Evolutionary conservation across 371 early-diverging fungal species (phyloP).

Genomic region (Circinella minor): DNA sequence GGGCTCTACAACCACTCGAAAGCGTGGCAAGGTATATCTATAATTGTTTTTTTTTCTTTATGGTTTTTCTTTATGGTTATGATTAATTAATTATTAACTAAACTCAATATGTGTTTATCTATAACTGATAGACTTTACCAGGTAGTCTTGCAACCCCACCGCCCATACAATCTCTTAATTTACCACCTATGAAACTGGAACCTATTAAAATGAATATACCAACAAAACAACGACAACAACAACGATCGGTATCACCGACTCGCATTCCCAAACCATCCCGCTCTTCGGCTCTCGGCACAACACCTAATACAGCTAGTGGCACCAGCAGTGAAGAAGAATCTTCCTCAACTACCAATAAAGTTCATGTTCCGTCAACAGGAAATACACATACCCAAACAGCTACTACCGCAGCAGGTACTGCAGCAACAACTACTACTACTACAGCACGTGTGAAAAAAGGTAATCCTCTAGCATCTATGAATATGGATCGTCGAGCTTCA

Average conservation of each 20-base stretch:
- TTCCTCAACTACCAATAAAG: neutral
- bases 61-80: too few species aligned
- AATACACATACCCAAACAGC: neutral
- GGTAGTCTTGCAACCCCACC: constrained; percentile 55
- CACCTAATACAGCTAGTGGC: constrained; percentile 6
- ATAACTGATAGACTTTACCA: constrained; percentile 43
- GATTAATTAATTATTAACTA: too few species aligned
- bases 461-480: neutral
- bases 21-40: constrained; percentile 46
- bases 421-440: constrained; percentile 6
- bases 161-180: constrained; percentile 37
- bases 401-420: neutral
- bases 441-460: constrained; percentile 9
- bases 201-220: constrained; percentile 46
- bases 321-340: constrained; percentile 31
- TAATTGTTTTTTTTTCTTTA: neutral
- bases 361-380: constrained; percentile 3
- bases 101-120: too few species aligned
- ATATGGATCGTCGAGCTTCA: constrained; percentile 22
- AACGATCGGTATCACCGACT: constrained; percentile 23
- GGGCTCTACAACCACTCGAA: constrained; percentile 21
- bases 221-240: neutral
- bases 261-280: constrained; percentile 30
- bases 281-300: constrained; percentile 9
- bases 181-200: constrained; percentile 58